Evolutionary conservation across 2,329 filamentous ascomycete genomes (phyloP), one percentile per base, ranked within the genome.

Genomic region (Scedosporium aurantiacum): DNA sequence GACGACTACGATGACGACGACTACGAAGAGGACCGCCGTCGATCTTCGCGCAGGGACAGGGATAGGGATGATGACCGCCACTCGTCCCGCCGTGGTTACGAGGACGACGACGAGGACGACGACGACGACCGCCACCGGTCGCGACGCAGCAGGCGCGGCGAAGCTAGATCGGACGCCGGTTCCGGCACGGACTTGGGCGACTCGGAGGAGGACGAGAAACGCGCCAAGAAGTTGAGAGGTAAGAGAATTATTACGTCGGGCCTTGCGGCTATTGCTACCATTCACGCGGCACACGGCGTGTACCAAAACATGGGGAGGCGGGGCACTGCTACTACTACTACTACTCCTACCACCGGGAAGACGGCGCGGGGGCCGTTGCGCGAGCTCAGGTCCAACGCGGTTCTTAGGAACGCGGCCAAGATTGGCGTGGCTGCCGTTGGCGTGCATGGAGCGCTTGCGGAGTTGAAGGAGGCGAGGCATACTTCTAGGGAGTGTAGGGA

Each of bases 231-330:
- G 70, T 81, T 84, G 76, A 80, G 75, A 82, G 81, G 81, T 82
- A 84, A 84, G 78, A 81, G 83, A 75, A 67, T 83, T 63, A 65
- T 85, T 62, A 83, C 79, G 60, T 79, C 80, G 6, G 81, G 80
- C 56, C 72, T 84, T 62, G 82, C 82, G 60, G 76, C 79, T 60
- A 79, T 83, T 64, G 82, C 82, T 68, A 84, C 81, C 66, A 82
- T 85, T 66, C 81, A 84, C 70, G 82, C 82, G 65, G 81, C 79
- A 66, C 78, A 84, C 68, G 81, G 75, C 65, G 79, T 84, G 67
- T 84, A 83, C 69, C 73, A 78, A 67, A 83, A 80, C 71, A 77
- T 83, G 78, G 79, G 82, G 70, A 82, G 81, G 73, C 76, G 81
- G 63, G 82, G 28, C 73, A 74, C n/a, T n/a, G n/a, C n/a, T n/a